Evolutionary conservation across 2,329 filamentous ascomycete species (phyloP), one percentile per base, ranked within the genome.

Genomic region (Scedosporium dehoogii): DNA sequence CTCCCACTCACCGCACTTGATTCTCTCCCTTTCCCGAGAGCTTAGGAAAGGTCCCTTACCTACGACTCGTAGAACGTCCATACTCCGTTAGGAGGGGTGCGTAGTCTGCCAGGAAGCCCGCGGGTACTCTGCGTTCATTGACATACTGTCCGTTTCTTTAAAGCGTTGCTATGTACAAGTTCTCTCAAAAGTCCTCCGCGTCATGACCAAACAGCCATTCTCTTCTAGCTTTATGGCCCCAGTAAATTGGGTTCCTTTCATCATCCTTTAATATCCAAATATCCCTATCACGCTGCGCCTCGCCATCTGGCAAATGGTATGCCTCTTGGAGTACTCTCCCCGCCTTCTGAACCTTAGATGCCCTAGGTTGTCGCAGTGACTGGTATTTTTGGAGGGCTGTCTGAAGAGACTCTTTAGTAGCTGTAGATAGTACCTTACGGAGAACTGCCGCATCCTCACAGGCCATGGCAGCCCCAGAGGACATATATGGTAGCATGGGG

Each of bases 401-500:
- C 12, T 21, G 6, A 16, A 21, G 51, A 25, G n/a, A 21, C 6
- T 25, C n/a, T 27, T 14, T 25, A 27, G 51, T 27, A 55, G n/a
- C 21, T 10, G 51, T 38, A 38, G 33, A 38, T 12, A 38, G 33
- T 38, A 38, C 33, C 33, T 38, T 38, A 38, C 51, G 51, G n/a
- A 78, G 68, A 1, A 73, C 73, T 4, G 73, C 73, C 4, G 72
- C 76, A 59, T 78, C 76, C 66, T 79, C 76, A 5, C 78, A 71
- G 0, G 75, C 74, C 70, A 77, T 77, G 5, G 76, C 76, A 0
- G 76, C 76, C 0, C 76, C 75, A 68, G 77, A 74, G 0, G 75
- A 74, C 69, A 78, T 74, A 62, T 77, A 77, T 1, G 75, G 75
- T 0, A 76, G 68, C 76, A 78, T 78, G 41, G 75, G 72, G 64